Conservation (phyloP, 768 basidiomycete species). For the Lactifluus piperatus region DNA sequence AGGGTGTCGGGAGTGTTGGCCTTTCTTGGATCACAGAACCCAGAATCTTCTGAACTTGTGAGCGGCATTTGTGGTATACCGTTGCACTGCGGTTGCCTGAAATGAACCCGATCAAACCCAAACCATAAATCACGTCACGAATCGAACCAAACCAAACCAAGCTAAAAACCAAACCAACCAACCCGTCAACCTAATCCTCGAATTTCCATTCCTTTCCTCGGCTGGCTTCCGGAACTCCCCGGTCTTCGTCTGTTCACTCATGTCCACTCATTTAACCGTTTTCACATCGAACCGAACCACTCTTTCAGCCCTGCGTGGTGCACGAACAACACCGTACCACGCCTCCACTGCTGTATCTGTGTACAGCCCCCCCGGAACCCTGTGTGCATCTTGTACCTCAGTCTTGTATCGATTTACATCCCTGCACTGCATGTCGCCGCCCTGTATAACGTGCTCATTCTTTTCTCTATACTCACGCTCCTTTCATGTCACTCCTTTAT, state of each 20-base stretch:
- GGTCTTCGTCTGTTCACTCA: not conserved
- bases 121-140: not conserved
- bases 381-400: constrained; percentile 5
- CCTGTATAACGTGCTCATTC: not conserved
- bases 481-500: constrained; percentile 9
- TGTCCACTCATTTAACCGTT: not conserved
- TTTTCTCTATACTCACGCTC: constrained; percentile 2
- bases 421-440: constrained; percentile 8
- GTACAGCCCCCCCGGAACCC: constrained; percentile 4
- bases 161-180: not conserved
- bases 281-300: constrained; percentile 7
- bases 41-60: constrained; percentile 15
- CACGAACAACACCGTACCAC: constrained; percentile 6
- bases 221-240: constrained; percentile 11
- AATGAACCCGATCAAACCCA: constrained; percentile 1
- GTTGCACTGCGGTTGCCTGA: not conserved
- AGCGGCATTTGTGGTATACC: not conserved
- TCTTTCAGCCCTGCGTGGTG: constrained; percentile 3
- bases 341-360: constrained; percentile 9
- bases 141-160: constrained; percentile 1
- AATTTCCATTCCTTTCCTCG: constrained; percentile 6
- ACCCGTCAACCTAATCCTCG: constrained; percentile 1
- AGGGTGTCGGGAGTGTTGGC: constrained; percentile 18
- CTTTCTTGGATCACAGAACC: constrained; percentile 18
- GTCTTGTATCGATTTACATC: constrained; percentile 12